Base-by-base conservation (phyloP, 2,329 filamentous ascomycete species). In the Elsinoe australis region DNA sequence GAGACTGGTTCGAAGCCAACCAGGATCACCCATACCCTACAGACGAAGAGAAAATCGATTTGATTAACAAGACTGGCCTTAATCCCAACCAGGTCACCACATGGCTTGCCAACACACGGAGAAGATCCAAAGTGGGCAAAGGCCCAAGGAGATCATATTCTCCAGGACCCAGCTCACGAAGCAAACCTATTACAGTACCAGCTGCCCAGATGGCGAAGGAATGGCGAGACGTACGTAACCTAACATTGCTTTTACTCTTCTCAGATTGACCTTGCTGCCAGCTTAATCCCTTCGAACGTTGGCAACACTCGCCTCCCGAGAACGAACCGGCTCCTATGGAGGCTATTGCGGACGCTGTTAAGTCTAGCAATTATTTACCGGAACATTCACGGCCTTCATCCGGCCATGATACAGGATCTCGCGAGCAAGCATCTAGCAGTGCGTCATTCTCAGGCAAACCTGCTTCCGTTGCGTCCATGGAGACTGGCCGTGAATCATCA, bases 101-200 rank as follows among this genome's bases (percentile, higher is more conserved):
- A 62, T 95, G 88, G 88, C 78, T 95, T 38, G 88, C 88, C 51
- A 95, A 95, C 64, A 87, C 87, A 50, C 80, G 88, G 34, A 79
- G 88, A 49, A 77, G 88, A 53, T 82, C 85, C 57, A 95, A 94
- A 68, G 80, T 84, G 48, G 78, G 81, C 39, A 72, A 78, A 1
- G 79, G 79, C 79, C 75, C 14, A 50, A 21, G 39, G 21, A 21
- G 39, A 10, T 21, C 39, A 12, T 44, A 31, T 17, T 44, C 39
- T 4, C 39, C 39, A 2, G 28, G 28, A 17, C 57, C 59, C 2
- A 58, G 58, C 3, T 51, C 55, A 49, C 53, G 54, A 44, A 75
- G 75, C 15, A 71, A 72, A 49, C 78, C 82, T 4, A 82, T 94
- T 53, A 80, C 89, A 53, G 89, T 94, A 49, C 85, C 87, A 8